phyloP scores from a whole-genome alignment of 1,284 basidiomycete genomes.

The Pterula multifida region DNA sequence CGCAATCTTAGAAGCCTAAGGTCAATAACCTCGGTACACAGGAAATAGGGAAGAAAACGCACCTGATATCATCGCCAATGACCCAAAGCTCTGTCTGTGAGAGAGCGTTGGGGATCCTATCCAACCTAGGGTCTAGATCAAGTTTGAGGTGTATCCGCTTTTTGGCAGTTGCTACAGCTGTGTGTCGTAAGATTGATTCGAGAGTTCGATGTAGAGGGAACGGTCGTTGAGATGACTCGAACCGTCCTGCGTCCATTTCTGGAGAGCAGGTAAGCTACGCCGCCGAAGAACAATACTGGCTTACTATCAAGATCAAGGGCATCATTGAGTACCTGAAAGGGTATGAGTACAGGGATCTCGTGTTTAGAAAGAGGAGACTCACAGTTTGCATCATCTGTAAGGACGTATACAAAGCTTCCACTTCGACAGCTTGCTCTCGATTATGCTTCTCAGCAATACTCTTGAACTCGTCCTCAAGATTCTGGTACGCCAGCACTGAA shows the following conservation, averaged over 20 bases:
- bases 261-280: background rate
- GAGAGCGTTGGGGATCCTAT: slow-evolving; percentile 19
- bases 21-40: background rate
- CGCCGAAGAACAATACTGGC: background rate
- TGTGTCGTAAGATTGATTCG: slow-evolving; percentile 31
- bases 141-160: slow-evolving; percentile 26
- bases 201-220: slow-evolving; percentile 40
- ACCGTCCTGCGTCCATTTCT: slow-evolving; percentile 25
- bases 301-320: slow-evolving; percentile 28
- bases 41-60: background rate
- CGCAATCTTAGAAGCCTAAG: slow-evolving; percentile 28
- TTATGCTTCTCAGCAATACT: background rate
- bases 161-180: slow-evolving; percentile 29
- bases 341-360: slow-evolving; percentile 35
- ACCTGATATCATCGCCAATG: slow-evolving; percentile 22
- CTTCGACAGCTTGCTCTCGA: background rate
- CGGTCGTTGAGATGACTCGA: slow-evolving; percentile 26
- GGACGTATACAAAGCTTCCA: background rate
- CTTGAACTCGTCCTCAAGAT: background rate
- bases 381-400: background rate
- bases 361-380: slow-evolving; percentile 17
- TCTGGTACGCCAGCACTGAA: background rate
- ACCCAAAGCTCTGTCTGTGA: slow-evolving; percentile 20
- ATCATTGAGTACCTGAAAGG: slow-evolving; percentile 38
- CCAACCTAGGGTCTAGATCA: slow-evolving; percentile 32